Conservation (phyloP, 176 grass and related monocot genomes). For the Pontederia paniculata region DNA sequence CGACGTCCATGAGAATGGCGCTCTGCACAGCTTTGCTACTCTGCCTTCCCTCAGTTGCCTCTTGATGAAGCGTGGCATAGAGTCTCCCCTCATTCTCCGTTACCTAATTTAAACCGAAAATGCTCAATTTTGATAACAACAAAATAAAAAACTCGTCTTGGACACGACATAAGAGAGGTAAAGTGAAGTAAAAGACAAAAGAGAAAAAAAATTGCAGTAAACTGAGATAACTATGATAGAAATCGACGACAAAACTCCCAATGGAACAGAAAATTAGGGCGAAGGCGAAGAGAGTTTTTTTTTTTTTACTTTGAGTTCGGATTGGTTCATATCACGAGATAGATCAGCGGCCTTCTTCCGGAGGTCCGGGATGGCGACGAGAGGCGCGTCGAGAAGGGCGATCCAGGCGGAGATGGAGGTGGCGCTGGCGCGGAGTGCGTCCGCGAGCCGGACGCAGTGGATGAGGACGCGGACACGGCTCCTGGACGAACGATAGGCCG, state of each 20-base stretch:
- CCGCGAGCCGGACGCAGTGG: neutral
- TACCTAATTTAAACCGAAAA: constrained; percentile 2
- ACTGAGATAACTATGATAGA: too few relatives aligned
- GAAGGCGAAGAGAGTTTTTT: neutral
- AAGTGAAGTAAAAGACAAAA: too few relatives aligned
- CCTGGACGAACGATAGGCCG: neutral
- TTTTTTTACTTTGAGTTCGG: neutral
- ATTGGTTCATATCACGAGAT: constrained; percentile 4
- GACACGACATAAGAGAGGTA: too few relatives aligned
- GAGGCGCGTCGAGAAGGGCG: constrained; percentile 7
- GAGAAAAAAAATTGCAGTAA: too few relatives aligned
- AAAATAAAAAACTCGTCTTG: too few relatives aligned
- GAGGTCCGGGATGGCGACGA: constrained; percentile 1
- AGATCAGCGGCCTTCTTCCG: constrained; percentile 3
- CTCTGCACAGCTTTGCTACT: constrained; percentile 13
- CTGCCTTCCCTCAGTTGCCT: neutral
- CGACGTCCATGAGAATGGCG: constrained; percentile 13
- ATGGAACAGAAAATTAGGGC: neutral
- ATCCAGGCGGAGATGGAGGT: constrained; percentile 10
- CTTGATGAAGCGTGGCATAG: neutral
- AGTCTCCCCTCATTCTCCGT: constrained; percentile 14
- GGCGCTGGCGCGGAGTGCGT: neutral
- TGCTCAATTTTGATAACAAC: neutral
- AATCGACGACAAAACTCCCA: neutral
- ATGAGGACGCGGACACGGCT: constrained; percentile 9